Percentiles rank a stretch among this genome's conserved stretches.
Conservation (phyloP, 495 filamentous ascomycete species). For the Lepidopterella palustris region DNA sequence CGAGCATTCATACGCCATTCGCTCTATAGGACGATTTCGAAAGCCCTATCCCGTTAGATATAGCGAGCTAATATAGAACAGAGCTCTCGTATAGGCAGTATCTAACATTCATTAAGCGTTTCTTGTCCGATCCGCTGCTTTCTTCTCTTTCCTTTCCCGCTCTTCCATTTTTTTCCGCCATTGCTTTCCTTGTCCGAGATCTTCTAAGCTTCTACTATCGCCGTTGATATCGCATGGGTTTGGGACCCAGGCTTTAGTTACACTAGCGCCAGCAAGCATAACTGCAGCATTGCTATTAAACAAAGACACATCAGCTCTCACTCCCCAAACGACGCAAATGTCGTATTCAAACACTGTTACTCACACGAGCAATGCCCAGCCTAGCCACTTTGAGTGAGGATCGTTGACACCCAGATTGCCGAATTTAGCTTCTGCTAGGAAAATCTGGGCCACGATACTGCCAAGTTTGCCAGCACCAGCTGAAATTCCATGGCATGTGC, state of each 20-base stretch:
- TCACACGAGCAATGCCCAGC: background rate
- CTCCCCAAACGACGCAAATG: too few species aligned
- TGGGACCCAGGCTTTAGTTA: slow-evolving; percentile 8
- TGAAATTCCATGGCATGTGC: background rate
- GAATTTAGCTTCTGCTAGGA: background rate
- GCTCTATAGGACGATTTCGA: too few species aligned
- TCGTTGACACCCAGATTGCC: background rate
- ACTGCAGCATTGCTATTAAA: background rate
- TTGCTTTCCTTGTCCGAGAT: slow-evolving; percentile 1
- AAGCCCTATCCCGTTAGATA: too few species aligned
- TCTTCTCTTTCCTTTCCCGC: background rate
- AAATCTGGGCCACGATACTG: background rate
- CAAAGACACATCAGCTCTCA: background rate
- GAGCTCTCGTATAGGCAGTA: too few species aligned
- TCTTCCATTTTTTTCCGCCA: background rate
- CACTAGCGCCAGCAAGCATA: background rate
- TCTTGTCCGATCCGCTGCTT: background rate
- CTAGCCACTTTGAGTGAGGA: background rate
- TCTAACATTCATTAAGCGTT: too few species aligned
- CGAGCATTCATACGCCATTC: too few species aligned
- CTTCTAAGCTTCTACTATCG: slow-evolving; percentile 1
- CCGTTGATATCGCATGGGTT: slow-evolving; percentile 8
- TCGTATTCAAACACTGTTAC: background rate
- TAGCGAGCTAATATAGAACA: too few species aligned
- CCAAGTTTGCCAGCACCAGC: background rate